Evolutionary conservation across 2,329 filamentous ascomycete species (phyloP), one percentile per base, ranked within the genome.

Genomic region (Grosmannia penicillata): DNA sequence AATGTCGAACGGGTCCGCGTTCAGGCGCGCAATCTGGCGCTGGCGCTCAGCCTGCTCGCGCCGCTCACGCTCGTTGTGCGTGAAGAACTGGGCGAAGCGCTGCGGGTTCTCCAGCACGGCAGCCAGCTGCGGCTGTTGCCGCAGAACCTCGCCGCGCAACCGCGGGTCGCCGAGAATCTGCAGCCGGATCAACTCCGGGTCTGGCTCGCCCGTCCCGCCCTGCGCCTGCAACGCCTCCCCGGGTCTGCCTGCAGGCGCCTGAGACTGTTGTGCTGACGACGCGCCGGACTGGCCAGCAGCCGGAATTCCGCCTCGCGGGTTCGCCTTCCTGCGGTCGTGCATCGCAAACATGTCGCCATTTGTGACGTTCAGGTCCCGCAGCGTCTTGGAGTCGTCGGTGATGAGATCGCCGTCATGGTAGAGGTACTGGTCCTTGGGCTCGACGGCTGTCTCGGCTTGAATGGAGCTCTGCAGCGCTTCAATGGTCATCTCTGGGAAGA

Each of bases 301-400:
- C 10, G 61, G 53, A 19, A n/a, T n/a, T n/a, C 63, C 53, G 34
- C 59, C 57, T 26, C 62, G 62, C 51, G 54, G 66, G 46, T 63
- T 53, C 34, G 58, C 57, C 25, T 64, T 63, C 51, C 54, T 21
- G 44, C 73, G 60, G 43, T 94, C 79, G 54, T 93, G 82, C 48
- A 96, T 72, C 23, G 82, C 85, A 47, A 98, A 65, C 82, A 98
- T 87, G 53, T 95, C 91, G 39, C 85, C 85, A 60, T 96, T 84
- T 35, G 68, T 73, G 50, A 98, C 81, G 30, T 80, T 72, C 24
- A 87, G 71, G 51, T 89, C 71, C 48, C 86, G 75, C 53, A 98
- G 72, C 4, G 86, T 94, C 57, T 86, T 81, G 42, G 70, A 60
- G 51, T 87, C 79, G 58, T 86, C 78, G 48, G 66, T 70, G 39